These are phyloP conservation scores for Kwoniella bestiolae DNA, from an alignment of 768 basidiomycete genomes.

Conservation along the genomic window DNA sequence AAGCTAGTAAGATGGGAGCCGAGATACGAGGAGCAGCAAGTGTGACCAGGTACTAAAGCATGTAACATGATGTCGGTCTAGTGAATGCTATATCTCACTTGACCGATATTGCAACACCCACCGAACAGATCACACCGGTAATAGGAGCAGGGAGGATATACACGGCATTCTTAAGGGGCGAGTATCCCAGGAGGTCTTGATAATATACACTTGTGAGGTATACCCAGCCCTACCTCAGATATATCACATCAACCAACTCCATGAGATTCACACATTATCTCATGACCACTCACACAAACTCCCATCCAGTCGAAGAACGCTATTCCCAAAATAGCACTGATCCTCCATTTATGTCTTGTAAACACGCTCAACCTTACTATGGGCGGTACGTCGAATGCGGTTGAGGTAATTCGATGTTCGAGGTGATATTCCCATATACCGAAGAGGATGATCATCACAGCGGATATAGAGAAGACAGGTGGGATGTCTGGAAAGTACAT, in stretches of 20 bases:
- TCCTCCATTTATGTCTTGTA: constrained; percentile 25
- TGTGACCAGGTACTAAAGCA: constrained; percentile 13
- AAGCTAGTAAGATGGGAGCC: constrained; percentile 20
- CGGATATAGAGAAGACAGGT: constrained; percentile 66
- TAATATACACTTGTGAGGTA: constrained; percentile 33
- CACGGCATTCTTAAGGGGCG: constrained; percentile 21
- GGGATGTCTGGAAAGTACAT: constrained; percentile 70
- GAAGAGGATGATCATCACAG: constrained; percentile 66
- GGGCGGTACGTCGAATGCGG: constrained; percentile 27
- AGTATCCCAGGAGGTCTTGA: constrained; percentile 30
- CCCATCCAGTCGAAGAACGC: constrained; percentile 23
- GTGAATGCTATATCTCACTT: too few species aligned
- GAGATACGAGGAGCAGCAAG: constrained; percentile 24
- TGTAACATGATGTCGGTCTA: too few species aligned
- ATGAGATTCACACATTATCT: not conserved
- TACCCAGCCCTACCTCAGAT: constrained; percentile 18
- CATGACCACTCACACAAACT: constrained; percentile 14
- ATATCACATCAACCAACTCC: not conserved
- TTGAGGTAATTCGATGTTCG: constrained; percentile 56
- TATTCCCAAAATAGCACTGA: constrained; percentile 23
- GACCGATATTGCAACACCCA: not conserved
- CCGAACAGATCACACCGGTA: constrained; percentile 23
- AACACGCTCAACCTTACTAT: constrained; percentile 38
- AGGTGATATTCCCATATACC: constrained; percentile 68
- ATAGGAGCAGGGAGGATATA: constrained; percentile 24